Percentiles rank a stretch among this genome's conserved stretches.
phyloP scores from a whole-genome alignment of 495 filamentous ascomycete genomes.

The Astrocystis sublimbata region DNA sequence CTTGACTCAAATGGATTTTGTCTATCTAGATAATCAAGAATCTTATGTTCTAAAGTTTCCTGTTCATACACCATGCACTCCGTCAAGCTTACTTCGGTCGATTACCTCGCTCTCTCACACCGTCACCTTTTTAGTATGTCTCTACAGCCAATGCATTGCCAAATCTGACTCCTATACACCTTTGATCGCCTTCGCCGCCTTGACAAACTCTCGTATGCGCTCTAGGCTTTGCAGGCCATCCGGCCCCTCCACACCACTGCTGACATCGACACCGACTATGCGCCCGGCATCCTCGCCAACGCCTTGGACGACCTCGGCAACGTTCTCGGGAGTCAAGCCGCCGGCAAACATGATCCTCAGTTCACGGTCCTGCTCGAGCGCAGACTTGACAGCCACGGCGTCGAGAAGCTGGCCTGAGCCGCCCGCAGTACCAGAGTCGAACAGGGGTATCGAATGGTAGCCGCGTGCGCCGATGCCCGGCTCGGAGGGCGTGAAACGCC shows the following conservation, averaged over 20 bases:
- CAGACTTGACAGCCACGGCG: conserved; percentile 59
- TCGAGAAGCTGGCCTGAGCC: conserved; percentile 81
- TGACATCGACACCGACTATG: conserved; percentile 86
- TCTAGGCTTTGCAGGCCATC: conserved; percentile 77
- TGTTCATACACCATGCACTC: neutral
- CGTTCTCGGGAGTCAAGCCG: conserved; percentile 75
- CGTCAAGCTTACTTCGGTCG: neutral
- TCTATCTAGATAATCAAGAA: neutral
- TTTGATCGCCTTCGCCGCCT: conserved; percentile 63
- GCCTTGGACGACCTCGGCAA: conserved; percentile 59
- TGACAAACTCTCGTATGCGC: conserved; percentile 81
- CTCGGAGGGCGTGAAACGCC: conserved; percentile 73
- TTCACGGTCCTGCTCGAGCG: conserved; percentile 58
- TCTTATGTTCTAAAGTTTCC: neutral
- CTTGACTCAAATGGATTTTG: no score
- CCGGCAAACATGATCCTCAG: conserved; percentile 79
- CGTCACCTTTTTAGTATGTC: conserved; percentile 1
- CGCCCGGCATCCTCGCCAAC: conserved; percentile 56
- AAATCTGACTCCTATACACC: conserved; percentile 24
- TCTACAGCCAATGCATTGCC: neutral
- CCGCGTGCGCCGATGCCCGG: conserved; percentile 69
- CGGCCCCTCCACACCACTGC: conserved; percentile 81
- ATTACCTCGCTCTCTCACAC: neutral
- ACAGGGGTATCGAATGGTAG: conserved; percentile 77
- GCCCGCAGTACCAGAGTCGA: conserved; percentile 72